Evolutionary conservation across 306 rosid genomes (phyloP), one percentile per base, ranked within the genome.

Genomic region (Vigna hirtella): DNA sequence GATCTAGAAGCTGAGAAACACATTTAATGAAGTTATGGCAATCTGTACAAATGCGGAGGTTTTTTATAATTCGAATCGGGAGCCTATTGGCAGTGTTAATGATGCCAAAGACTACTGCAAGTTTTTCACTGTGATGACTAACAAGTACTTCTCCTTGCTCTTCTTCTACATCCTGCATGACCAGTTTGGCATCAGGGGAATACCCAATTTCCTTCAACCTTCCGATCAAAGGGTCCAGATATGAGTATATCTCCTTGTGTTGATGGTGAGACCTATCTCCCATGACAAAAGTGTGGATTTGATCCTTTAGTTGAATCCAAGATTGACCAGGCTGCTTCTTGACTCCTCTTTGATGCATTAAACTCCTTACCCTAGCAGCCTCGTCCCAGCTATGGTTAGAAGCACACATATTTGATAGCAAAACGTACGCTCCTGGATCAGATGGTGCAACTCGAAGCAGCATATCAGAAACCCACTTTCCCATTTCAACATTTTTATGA

Each of bases 81-180:
- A 78, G 77, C 61, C 80, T 62, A 55, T 79, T 66, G 47, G 81
- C 40, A 30, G 90, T 74, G 81, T 78, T 83, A 63, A 90, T 83
- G 80, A 91, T 82, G 40, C 91, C 91, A 73, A 66, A 88, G 47
- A 86, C 88, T 72, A 86, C 58, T 15, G 91, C 93, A 74, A 89
- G 91, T 73, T 90, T 93, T 86, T 90, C 98, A 75, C 98, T 87
- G 83, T 93, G 97, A 84, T 84, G 80, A 64, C 90, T 81, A 66
- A 90, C 81, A 38, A 90, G 84, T 67, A 77, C 81, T 86, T 93
- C 96, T 74, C 91, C 81, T 75, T 91, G 89, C 84, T 91, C 97
- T 79, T 90, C 92, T 83, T 91, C 93, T 48, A 90, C 92, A 75
- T 93, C 93, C 77, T 91, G 93, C 89, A 81, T 83, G 77, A 88